phyloP scores from a whole-genome alignment of 148 eudicot species.

The Silene conica region DNA sequence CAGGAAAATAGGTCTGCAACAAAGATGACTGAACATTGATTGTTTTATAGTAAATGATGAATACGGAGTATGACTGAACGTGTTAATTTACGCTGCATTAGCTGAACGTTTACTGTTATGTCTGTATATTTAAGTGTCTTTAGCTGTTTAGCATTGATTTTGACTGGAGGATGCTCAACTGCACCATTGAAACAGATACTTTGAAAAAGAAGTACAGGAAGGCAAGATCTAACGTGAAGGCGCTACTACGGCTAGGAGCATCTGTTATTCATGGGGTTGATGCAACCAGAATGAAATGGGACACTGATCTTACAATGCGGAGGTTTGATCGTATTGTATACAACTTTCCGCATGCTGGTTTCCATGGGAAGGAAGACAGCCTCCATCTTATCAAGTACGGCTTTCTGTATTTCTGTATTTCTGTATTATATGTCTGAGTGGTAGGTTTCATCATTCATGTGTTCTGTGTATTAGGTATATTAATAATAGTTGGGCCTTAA shows the following conservation, averaged over 20 bases:
- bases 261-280: conserved; percentile 45
- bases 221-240: conserved; percentile 35
- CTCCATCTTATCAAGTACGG: conserved; percentile 33
- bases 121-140: no score
- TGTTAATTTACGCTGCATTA: background rate
- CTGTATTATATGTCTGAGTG: background rate
- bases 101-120: background rate
- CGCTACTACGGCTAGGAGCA: conserved; percentile 34
- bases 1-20: background rate
- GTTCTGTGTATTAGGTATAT: no score
- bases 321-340: conserved; percentile 61
- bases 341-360: conserved; percentile 76
- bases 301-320: conserved; percentile 32
- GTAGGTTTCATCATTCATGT: no score
- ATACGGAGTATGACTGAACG: background rate
- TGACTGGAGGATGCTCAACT: background rate
- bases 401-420: background rate
- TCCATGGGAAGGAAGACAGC: conserved; percentile 39
- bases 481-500: no score
- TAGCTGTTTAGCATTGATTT: background rate
- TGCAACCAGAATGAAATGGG: conserved; percentile 48
- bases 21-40: background rate
- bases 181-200: conserved; percentile 23
- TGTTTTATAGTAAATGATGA: background rate
- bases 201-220: conserved; percentile 43